Base-by-base conservation (phyloP, 345 rosid species). In the Angophora floribunda region DNA sequence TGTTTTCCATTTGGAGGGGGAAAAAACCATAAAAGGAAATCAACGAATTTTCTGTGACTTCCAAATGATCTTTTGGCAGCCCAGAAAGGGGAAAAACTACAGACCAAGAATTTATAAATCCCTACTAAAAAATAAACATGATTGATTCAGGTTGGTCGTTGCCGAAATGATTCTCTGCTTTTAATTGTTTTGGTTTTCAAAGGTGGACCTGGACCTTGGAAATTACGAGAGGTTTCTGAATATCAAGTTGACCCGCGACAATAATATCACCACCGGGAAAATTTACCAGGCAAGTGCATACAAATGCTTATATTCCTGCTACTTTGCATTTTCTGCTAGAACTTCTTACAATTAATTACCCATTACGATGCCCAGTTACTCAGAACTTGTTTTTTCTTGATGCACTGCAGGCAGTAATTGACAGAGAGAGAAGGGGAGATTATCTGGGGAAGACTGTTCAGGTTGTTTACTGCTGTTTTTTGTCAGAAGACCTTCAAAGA, bases 161-260 rank as follows among this genome's bases (percentile, higher is more conserved):
- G 51, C 67, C 32, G 41, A 9, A 14, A 85, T 30, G 49, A 52
- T 26, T 86, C 30, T 44, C 70, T 51, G 17, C 65, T 88, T 86
- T 32, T 86, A 4, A 57, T 28, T 51, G 16, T 87, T 75, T 88
- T 59, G 45, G 85, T 84, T 75, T 75, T 41, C 28, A 91, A 91
- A 98, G 99, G 99, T 96, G 93, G 99, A 98, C 92, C 94, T 98
- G 90, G 99, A 98, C 94, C 99, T 98, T 75, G 99, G 99, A 50
- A 98, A 98, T 93, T 98, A 98, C 41, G 99, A 98, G 93, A 95
- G 99, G 82, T 98, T 98, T 87, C 92, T 98, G 89, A 96, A 96
- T 85, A 91, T 97, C 79, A 95, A 94, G 92, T 91, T 98, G 90
- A 98, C 99, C 53, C 89, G 98, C 9, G 98, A 97, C 85, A 95